A percentile compares a stretch with the other conserved stretches of the same genome.
These are phyloP conservation scores for Candida suzukii DNA, from an alignment of 805 yeast genomes.

Conservation along the genomic window DNA sequence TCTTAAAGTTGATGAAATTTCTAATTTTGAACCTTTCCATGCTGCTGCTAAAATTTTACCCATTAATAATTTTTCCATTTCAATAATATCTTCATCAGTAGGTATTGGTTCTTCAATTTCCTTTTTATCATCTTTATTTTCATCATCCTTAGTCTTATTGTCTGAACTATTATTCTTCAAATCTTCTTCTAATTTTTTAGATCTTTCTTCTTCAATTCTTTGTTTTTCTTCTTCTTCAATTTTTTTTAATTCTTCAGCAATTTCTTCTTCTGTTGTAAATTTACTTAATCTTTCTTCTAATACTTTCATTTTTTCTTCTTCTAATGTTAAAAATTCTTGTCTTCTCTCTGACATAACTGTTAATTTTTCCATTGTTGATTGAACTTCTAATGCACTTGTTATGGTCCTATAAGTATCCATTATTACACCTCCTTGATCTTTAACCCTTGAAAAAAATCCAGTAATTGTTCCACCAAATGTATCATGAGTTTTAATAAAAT, in stretches of 20 bases:
- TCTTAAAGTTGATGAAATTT: slow-evolving; percentile 70
- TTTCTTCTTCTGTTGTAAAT: not conserved
- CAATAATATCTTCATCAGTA: slow-evolving; percentile 55
- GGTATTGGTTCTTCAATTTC: slow-evolving; percentile 25
- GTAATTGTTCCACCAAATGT: slow-evolving; percentile 60
- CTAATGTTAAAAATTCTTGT: slow-evolving; percentile 20
- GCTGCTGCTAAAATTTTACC: slow-evolving; percentile 92
- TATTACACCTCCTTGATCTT: slow-evolving; percentile 76
- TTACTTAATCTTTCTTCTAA: slow-evolving; percentile 30
- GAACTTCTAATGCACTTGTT: slow-evolving; percentile 84
- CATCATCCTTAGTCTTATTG: not conserved
- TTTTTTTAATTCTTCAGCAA: not conserved
- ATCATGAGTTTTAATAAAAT: slow-evolving; percentile 65
- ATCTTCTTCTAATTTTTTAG: not conserved
- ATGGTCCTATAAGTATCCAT: slow-evolving; percentile 80
- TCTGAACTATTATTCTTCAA: not conserved
- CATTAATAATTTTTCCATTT: slow-evolving; percentile 71
- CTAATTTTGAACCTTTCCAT: slow-evolving; percentile 91
- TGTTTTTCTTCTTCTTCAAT: not conserved
- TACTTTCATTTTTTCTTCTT: slow-evolving; percentile 27
- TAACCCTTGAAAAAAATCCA: slow-evolving; percentile 71
- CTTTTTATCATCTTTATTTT: slow-evolving; percentile 11
- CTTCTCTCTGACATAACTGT: slow-evolving; percentile 56
- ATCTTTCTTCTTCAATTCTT: not conserved
- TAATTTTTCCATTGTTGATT: slow-evolving; percentile 67